A percentile compares a stretch with the other conserved stretches of the same genome.
Conservation (phyloP, 768 basidiomycete genomes). For the Xerocomus brunneocitrinus region DNA sequence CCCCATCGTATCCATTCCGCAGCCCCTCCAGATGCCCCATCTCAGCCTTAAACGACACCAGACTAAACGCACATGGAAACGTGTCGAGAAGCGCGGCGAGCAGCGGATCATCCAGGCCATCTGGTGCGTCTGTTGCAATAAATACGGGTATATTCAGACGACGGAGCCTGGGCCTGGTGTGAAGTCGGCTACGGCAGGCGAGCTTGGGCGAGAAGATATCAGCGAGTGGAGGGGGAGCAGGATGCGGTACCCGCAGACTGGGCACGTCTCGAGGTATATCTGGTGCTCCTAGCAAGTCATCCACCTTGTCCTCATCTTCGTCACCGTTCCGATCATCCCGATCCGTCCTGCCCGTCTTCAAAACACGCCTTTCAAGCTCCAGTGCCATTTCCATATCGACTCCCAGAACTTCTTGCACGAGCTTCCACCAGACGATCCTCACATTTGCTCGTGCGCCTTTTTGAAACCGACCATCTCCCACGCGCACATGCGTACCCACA, state of each 20-base stretch:
- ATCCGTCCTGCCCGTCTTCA: not conserved
- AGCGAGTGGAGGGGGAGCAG: slow-evolving; percentile 26
- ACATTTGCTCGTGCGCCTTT: slow-evolving; percentile 38
- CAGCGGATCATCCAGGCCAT: slow-evolving; percentile 37
- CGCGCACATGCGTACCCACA: slow-evolving; percentile 61
- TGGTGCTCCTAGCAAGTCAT: slow-evolving; percentile 7
- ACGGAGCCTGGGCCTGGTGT: slow-evolving; percentile 30
- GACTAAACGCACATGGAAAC: slow-evolving; percentile 63
- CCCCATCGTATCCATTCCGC: slow-evolving; percentile 46
- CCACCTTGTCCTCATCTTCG: not conserved
- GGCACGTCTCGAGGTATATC: slow-evolving; percentile 17
- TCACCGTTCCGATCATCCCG: not conserved
- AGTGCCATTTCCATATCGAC: slow-evolving; percentile 35
- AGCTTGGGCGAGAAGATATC: slow-evolving; percentile 6
- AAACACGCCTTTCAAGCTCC: slow-evolving; percentile 20
- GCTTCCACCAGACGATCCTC: slow-evolving; percentile 50
- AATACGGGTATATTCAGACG: slow-evolving; percentile 57
- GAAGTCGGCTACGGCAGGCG: slow-evolving; percentile 38
- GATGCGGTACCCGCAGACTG: slow-evolving; percentile 24
- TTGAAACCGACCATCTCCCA: slow-evolving; percentile 65
- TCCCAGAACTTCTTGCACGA: slow-evolving; percentile 48
- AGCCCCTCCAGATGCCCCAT: slow-evolving; percentile 32
- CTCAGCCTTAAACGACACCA: slow-evolving; percentile 44
- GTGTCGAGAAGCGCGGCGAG: slow-evolving; percentile 44
- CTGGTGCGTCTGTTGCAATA: slow-evolving; percentile 56